Base-by-base conservation (phyloP, 331 rosid species). In the Saraca asoca region DNA sequence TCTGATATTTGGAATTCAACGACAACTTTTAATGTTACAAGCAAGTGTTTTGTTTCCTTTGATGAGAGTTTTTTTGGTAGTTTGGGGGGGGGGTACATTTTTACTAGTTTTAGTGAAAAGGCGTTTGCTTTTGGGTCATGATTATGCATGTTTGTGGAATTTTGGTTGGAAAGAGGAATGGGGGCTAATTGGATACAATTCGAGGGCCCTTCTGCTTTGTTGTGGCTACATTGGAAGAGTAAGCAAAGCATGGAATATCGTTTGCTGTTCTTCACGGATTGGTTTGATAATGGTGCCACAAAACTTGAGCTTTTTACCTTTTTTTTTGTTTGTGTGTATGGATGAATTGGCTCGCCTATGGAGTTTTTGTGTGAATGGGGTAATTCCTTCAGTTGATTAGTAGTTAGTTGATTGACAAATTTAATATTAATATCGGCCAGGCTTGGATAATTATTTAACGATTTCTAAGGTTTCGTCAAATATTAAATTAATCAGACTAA, bases 221-320 rank as follows among this genome's bases (percentile, higher is more conserved):
- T 7, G 31, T 12, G 35, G 12, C 15, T 35, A 14, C 29, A 50
- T 16, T 49, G 8, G 35, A 12, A 35, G n/a, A 17, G 11, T 7
- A 35, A 7, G 11, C 37, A 14, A 51, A 51, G 7, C 5, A 38
- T 18, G 34, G 12, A 12, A 8, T 12, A 19, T 11, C 11, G 33
- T 46, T 19, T 13, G 16, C 14, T 12, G 38, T 2, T 53, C 44
- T 55, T 68, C 45, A 34, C 42, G 29, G 15, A 62, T 45, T 20
- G 68, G 68, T n/a, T 45, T 29, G 68, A 11, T 14, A 9, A 45
- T 31, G 68, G 44, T 31, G 55, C 31, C 56, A 14, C 33, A 4
- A n/a, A 29, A 13, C 6, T 13, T 14, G 18, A n/a, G 42, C 44
- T 44, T 16, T 41, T 8, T 19, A 34, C 24, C 42, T 20, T 24